These are phyloP conservation scores for Rubia tinctorum DNA, from an alignment of 305 asterid species.

Conservation along the genomic window DNA sequence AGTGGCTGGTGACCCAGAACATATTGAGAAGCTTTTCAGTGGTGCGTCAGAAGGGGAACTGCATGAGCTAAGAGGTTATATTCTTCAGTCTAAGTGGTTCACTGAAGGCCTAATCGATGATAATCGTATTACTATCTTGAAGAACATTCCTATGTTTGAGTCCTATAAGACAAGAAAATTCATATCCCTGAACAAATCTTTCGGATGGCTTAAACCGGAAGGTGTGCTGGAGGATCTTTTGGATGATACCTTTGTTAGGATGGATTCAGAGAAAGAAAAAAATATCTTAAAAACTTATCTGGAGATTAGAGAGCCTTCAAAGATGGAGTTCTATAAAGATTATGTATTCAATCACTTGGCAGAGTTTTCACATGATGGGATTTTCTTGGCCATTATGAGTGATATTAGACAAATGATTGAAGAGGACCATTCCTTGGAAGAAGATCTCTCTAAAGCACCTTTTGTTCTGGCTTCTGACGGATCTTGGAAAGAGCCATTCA, in stretches of 20 bases:
- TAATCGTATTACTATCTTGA: conserved; percentile 57
- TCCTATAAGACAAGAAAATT: conserved; percentile 80
- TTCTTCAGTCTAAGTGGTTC: conserved; percentile 98
- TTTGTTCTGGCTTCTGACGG: conserved; percentile 78
- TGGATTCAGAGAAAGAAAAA: conserved; percentile 85
- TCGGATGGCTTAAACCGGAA: conserved; percentile 87
- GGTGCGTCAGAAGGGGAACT: conserved; percentile 75
- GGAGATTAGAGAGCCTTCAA: conserved; percentile 70
- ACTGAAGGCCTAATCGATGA: conserved; percentile 50
- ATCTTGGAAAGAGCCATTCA: conserved; percentile 86
- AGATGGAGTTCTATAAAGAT: conserved; percentile 65
- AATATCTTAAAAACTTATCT: conserved; percentile 60
- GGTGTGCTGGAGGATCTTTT: conserved; percentile 60
- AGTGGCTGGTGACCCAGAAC: conserved; percentile 48
- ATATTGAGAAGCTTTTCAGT: conserved; percentile 61
- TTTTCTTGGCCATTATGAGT: conserved; percentile 50
- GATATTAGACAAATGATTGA: conserved; percentile 63
- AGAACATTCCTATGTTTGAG: conserved; percentile 94
- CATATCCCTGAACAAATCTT: conserved; percentile 62
- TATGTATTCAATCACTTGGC: conserved; percentile 68
- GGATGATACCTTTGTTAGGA: conserved; percentile 75
- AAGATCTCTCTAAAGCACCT: conserved; percentile 52
- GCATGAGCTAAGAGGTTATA: conserved; percentile 84
- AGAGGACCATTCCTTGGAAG: conserved; percentile 65
- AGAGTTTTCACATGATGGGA: conserved; percentile 52